Evolutionary conservation across 192 early-diverging fungal genomes (phyloP), one percentile per base, ranked within the genome.

Genomic region (Coemansia sp.): DNA sequence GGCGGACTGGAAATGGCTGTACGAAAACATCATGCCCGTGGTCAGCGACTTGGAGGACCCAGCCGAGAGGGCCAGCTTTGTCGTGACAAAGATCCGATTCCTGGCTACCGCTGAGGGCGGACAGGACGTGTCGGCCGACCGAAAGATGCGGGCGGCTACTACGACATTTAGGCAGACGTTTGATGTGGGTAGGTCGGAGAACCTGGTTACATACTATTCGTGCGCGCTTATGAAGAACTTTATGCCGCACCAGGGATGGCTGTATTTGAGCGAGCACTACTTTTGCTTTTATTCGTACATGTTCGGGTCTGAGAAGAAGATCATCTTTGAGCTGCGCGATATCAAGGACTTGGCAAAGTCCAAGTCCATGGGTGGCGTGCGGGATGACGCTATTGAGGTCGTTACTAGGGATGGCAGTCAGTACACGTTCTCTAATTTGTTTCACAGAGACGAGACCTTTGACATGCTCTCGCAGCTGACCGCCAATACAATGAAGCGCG

Each of bases 271-370:
- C 55, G 88, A 94, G 69, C 92, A 95, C 64, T 91, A 94, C 71
- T 71, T 96, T 24, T 93, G 92, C 84, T 99, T 98, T 70, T 94
- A 99, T 78, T 94, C 95, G 20, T 95, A 94, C 62, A 81, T 98
- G 40, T 86, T 99, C 38, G 95, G 94, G 2, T 85, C 88, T 5
- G 97, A 99, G 72, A 97, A 95, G 37, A 95, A 93, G 71, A 78
- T 96, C 31, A 84, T 94, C 42, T 82, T 99, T 56, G 91, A 94
- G 70, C 84, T 99, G 37, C 96, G 95, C 69, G 91, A 97, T 65
- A 89, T 98, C 50, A 91, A 92, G 75, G 88, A 95, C 45, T 76
- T 99, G 24, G 74, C 85, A 40, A 94, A 93, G 73, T 92, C 96
- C 40, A 90, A 89, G 62, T 92, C 92, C 11, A 98, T 95, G 79